Conservation (phyloP, 371 early-diverging fungal species). For the Rhizopus stolonifer region DNA sequence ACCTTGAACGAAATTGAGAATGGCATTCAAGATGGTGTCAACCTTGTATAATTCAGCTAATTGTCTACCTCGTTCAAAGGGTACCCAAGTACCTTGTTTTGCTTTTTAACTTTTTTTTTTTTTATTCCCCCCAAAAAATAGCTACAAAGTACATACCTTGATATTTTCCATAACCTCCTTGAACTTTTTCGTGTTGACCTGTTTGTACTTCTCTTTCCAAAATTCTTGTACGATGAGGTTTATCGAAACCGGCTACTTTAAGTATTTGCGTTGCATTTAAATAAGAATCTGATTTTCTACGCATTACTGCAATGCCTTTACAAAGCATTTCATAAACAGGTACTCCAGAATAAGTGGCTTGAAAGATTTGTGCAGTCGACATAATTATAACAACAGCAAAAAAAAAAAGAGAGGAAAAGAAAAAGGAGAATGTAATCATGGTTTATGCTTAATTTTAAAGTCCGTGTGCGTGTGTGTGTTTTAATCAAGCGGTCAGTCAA, state of each 20-base stretch:
- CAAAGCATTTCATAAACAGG: conserved; percentile 89
- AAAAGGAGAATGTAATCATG: no score
- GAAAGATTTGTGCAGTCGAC: conserved; percentile 31
- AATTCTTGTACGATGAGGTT: conserved; percentile 85
- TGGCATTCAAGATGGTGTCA: conserved; percentile 35
- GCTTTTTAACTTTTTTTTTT: no score
- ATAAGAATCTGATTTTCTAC: conserved; percentile 80
- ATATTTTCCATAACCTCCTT: conserved; percentile 96
- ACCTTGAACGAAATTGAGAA: conserved; percentile 39
- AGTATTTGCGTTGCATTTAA: conserved; percentile 94
- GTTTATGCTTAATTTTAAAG: no score
- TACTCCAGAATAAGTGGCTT: conserved; percentile 86
- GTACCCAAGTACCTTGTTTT: conserved; percentile 83
- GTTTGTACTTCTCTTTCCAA: conserved; percentile 82
- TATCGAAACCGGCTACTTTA: conserved; percentile 91
- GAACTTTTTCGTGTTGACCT: conserved; percentile 88
- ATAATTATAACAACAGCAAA: not conserved
- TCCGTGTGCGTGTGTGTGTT: no score
- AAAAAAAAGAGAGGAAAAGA: not conserved
- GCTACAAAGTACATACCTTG: no score
- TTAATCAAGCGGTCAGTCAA: no score
- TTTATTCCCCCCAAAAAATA: no score
- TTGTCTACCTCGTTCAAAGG: conserved; percentile 76
- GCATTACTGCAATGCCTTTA: conserved; percentile 86
- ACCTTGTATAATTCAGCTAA: conserved; percentile 59